Percentiles rank a stretch among this genome's conserved stretches.
Conservation (phyloP, 352 stramenopile species). For the Globisporangium canariense region DNA sequence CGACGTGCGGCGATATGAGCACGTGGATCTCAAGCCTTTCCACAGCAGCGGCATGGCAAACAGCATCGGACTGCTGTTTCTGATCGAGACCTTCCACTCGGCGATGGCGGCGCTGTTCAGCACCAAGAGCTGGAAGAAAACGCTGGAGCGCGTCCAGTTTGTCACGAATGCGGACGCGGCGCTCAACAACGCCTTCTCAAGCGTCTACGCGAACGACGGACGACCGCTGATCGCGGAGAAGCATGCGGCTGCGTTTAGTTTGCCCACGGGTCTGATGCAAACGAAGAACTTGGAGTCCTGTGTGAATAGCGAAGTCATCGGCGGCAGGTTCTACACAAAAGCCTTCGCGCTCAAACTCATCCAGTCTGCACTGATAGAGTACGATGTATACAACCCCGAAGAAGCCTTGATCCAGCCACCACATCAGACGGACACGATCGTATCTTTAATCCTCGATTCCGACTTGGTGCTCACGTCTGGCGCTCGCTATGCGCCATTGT, state of each 20-base stretch:
- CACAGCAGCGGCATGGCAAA: conserved; percentile 23
- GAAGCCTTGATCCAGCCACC: not conserved
- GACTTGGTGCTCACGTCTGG: conserved; percentile 24
- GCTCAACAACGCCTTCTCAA: conserved; percentile 25
- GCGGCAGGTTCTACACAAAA: conserved; percentile 24
- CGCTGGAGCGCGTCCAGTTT: conserved; percentile 24
- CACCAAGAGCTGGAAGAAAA: conserved; percentile 30
- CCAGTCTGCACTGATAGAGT: conserved; percentile 18
- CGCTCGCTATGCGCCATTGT: conserved; percentile 12
- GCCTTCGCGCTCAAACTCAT: conserved; percentile 29
- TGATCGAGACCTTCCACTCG: conserved; percentile 29
- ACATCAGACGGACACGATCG: conserved; percentile 17
- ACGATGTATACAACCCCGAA: conserved; percentile 2
- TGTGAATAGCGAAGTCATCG: conserved; percentile 18
- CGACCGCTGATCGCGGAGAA: conserved; percentile 24
- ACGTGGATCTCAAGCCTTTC: conserved; percentile 15
- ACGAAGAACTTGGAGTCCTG: conserved; percentile 31
- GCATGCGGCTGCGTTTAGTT: not conserved
- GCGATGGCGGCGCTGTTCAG: conserved; percentile 26
- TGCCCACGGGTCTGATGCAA: conserved; percentile 15
- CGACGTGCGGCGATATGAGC: conserved; percentile 20
- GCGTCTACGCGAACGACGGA: conserved; percentile 18
- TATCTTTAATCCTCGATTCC: conserved; percentile 7
- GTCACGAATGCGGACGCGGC: conserved; percentile 8
- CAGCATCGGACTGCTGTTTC: conserved; percentile 24